Percentiles rank a stretch among this genome's conserved stretches.
These are phyloP conservation scores for Colletotrichum abscissum DNA, from an alignment of 2,329 filamentous ascomycete species.

Conservation along the genomic window DNA sequence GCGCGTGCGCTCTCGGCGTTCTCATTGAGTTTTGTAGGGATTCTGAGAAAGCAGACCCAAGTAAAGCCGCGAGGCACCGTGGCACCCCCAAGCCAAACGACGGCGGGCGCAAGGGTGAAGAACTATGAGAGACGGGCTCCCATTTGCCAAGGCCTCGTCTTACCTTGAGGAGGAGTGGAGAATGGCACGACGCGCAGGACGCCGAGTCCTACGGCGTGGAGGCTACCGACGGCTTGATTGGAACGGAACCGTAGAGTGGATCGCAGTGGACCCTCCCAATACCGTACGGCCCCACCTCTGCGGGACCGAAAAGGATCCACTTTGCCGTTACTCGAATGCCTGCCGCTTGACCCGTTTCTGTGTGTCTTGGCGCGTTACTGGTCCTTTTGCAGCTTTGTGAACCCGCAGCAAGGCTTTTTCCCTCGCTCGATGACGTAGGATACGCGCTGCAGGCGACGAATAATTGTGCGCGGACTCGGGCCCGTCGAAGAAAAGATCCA, in stretches of 20 bases:
- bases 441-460: conserved; percentile 4
- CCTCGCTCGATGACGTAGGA: not conserved
- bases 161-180: not conserved
- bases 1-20: not conserved
- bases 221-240: conserved; percentile 6
- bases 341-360: conserved; percentile 3
- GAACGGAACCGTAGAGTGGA: not conserved
- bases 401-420: not conserved
- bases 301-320: not conserved
- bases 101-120: not conserved
- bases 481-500: not conserved
- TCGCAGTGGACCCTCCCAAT: not conserved
- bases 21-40: not conserved
- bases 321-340: not conserved
- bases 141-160: not conserved
- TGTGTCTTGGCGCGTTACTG: not conserved
- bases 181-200: not conserved
- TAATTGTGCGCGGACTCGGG: not conserved
- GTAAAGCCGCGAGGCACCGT: not conserved
- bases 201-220: not conserved
- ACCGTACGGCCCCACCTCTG: not conserved
- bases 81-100: not conserved
- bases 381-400: not conserved
- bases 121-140: not conserved
- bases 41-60: not conserved